A percentile compares a stretch with the other conserved stretches of the same genome.
These are phyloP conservation scores for Xylaria sp. DNA, from an alignment of 2,329 filamentous ascomycete genomes.

Conservation along the genomic window DNA sequence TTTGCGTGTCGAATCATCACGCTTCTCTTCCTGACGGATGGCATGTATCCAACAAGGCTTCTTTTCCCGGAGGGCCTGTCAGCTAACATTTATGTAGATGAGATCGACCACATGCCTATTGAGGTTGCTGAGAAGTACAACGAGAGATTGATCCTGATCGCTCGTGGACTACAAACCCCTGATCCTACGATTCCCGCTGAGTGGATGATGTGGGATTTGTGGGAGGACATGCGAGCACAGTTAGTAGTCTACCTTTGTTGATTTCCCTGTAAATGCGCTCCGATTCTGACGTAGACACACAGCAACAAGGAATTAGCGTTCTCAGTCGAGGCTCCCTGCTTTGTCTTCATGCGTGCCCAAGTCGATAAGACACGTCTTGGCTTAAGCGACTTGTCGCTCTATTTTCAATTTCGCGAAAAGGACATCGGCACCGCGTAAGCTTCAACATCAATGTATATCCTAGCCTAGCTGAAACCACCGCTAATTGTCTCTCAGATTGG, in stretches of 20 bases:
- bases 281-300: no score
- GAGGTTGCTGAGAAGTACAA: neutral
- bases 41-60: no score
- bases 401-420: constrained; percentile 44
- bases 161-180: constrained; percentile 40
- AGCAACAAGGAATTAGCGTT: constrained; percentile 42
- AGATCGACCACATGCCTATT: constrained; percentile 3
- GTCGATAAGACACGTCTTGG: constrained; percentile 36
- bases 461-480: neutral
- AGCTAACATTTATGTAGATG: no score
- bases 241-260: no score
- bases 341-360: constrained; percentile 47
- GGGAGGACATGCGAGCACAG: neutral
- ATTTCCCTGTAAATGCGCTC: constrained; percentile 37
- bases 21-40: neutral
- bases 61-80: no score
- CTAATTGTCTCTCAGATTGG: no score
- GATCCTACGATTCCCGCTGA: constrained; percentile 42
- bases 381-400: constrained; percentile 37
- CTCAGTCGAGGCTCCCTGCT: constrained; percentile 43
- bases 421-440: constrained; percentile 46
- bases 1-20: constrained; percentile 1
- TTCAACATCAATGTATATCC: neutral
- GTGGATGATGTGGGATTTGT: constrained; percentile 17
- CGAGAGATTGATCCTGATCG: constrained; percentile 25